Evolutionary conservation across 306 rosid species (phyloP).

Genomic region (Pueraria montana): DNA sequence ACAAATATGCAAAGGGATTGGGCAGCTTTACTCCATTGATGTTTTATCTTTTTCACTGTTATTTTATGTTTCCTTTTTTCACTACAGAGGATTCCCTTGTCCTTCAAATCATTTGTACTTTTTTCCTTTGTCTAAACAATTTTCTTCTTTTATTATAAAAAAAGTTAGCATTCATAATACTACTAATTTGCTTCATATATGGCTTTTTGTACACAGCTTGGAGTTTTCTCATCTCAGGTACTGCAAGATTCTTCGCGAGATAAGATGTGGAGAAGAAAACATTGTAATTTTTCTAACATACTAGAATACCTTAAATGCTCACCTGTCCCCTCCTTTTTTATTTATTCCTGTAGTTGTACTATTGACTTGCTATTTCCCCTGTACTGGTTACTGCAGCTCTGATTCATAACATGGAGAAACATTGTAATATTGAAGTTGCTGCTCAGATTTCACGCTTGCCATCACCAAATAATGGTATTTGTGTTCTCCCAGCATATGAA

Average conservation of each 20-base stretch:
- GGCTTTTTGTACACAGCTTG: constrained; percentile 79
- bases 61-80: neutral
- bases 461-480: constrained; percentile 80
- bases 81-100: neutral
- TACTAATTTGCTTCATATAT: constrained; percentile 55
- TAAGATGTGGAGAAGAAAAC: constrained; percentile 77
- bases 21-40: constrained; percentile 16
- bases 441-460: constrained; percentile 78
- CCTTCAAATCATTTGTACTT: constrained; percentile 8
- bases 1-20: neutral
- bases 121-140: neutral
- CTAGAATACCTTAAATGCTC: constrained; percentile 39
- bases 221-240: constrained; percentile 97
- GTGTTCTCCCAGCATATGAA: constrained; percentile 55
- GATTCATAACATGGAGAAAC: constrained; percentile 86
- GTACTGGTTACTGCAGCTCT: constrained; percentile 64
- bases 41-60: neutral
- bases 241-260: constrained; percentile 90
- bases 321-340: neutral
- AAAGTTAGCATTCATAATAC: constrained; percentile 44
- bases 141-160: neutral
- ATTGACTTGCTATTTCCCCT: constrained; percentile 43
- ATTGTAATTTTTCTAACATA: constrained; percentile 65
- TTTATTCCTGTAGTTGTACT: neutral
- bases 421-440: constrained; percentile 89